Conservation (phyloP, 768 basidiomycete genomes). For the Leccinellum luteum region DNA sequence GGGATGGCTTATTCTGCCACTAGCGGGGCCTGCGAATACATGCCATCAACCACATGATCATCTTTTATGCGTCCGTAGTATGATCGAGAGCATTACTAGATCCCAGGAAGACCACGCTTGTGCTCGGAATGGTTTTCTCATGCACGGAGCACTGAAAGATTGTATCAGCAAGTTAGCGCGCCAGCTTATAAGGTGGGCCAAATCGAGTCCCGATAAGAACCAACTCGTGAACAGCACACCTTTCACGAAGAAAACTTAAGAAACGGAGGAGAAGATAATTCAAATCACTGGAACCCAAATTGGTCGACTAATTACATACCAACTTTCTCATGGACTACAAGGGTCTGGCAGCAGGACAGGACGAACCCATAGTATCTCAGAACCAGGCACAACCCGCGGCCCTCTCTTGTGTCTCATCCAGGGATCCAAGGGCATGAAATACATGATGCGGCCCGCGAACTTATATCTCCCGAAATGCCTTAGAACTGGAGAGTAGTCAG, state of each 20-base stretch:
- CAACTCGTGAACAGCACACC: neutral
- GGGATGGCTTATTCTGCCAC: constrained; percentile 16
- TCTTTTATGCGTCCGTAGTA: constrained; percentile 9
- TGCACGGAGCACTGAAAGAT: neutral
- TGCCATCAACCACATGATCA: constrained; percentile 15
- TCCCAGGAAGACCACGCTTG: constrained; percentile 2
- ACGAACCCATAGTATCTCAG: neutral
- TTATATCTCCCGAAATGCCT: neutral
- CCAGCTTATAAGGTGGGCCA: constrained; percentile 1
- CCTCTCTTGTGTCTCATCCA: neutral
- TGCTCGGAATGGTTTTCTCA: constrained; percentile 10
- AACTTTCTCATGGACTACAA: constrained; percentile 10
- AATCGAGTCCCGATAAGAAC: neutral
- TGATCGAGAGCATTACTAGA: neutral
- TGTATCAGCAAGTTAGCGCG: neutral
- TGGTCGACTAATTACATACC: neutral
- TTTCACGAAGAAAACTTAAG: neutral
- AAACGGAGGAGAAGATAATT: neutral
- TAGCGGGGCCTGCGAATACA: constrained; percentile 11
- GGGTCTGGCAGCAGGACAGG: neutral
- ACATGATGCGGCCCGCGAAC: neutral
- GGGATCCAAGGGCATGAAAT: neutral
- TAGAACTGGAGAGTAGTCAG: neutral
- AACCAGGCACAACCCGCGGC: neutral
- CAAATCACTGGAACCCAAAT: neutral